phyloP scores from a whole-genome alignment of 176 grass and related monocot genomes.

The Hordeum vulgare region MorexV3_pseudomolecules_assembly NC_058523.1:382997407-382997906 shows the following conservation, averaged over 20 bases:
- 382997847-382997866: background rate
- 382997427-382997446: slow-evolving; percentile 88
- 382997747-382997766: background rate
- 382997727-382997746: too few species aligned
- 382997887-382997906: background rate
- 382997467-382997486: slow-evolving; percentile 84
- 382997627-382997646: slow-evolving; percentile 5
- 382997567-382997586: background rate
- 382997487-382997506: slow-evolving; percentile 92
- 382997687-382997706: background rate
- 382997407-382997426: slow-evolving; percentile 83
- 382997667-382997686: background rate
- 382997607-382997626: background rate
- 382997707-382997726: background rate
- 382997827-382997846: background rate
- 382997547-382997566: background rate
- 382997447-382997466: slow-evolving; percentile 92
- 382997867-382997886: background rate
- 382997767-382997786: background rate
- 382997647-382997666: background rate
- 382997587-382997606: background rate
- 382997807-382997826: background rate
- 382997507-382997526: slow-evolving; percentile 72
- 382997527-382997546: slow-evolving; percentile 27
- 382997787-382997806: background rate